Percentiles rank a stretch among this genome's conserved stretches.
Evolutionary conservation across 2,329 filamentous ascomycete genomes (phyloP).

Genomic region (Bipolaris zeicola): DNA sequence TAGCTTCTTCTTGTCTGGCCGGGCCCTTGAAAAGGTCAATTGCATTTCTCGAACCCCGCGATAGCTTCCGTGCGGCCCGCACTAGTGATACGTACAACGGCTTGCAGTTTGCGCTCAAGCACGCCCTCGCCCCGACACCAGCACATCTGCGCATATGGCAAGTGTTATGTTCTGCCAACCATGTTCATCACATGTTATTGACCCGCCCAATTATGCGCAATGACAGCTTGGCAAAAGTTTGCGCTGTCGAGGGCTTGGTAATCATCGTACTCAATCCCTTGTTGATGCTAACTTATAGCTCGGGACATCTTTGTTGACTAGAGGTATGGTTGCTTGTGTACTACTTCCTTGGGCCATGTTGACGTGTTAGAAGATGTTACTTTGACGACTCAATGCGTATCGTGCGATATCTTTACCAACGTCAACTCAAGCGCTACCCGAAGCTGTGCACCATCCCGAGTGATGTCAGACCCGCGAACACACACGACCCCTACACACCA

Average conservation of each 20-base stretch:
- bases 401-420: not conserved
- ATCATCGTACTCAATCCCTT: not conserved
- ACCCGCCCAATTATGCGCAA: too few relatives aligned
- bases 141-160: not conserved
- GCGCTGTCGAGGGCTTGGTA: not conserved
- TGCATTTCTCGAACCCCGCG: not conserved
- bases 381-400: not conserved
- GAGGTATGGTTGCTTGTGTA: not conserved
- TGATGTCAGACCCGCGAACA: not conserved
- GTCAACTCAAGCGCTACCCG: not conserved
- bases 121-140: not conserved
- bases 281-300: not conserved
- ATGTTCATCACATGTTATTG: too few relatives aligned
- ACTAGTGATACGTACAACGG: not conserved
- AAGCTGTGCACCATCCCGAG: not conserved
- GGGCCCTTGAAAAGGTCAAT: not conserved
- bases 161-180: too few relatives aligned
- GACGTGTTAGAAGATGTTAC: not conserved
- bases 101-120: not conserved
- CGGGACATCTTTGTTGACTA: not conserved
- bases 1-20: not conserved
- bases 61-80: not conserved
- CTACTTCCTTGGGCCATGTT: not conserved
- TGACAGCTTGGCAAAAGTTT: not conserved
- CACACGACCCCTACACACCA: not conserved